phyloP scores from a whole-genome alignment of 257 asterid genomes.

The Solanum infundibuliforme region DNA sequence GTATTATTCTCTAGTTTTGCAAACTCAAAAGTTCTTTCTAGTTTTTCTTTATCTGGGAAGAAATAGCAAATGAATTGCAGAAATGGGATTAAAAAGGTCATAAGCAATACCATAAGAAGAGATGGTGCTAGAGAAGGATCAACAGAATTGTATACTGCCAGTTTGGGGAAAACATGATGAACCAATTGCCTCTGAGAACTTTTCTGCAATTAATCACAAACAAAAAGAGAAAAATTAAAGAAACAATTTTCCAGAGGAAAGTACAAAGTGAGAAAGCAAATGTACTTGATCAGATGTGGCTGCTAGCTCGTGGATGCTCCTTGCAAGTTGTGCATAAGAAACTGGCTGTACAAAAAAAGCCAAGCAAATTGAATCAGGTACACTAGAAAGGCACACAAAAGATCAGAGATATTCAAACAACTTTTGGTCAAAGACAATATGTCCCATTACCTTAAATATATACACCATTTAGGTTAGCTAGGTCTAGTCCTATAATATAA shows the following conservation, averaged over 20 bases:
- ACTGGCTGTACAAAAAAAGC: constrained; percentile 54
- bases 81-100: not conserved
- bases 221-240: constrained; percentile 5
- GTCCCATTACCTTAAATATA: not conserved
- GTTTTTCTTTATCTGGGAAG: not conserved
- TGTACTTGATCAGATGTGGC: constrained; percentile 94
- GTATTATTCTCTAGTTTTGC: not conserved
- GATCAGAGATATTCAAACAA: not conserved
- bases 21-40: not conserved
- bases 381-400: not conserved
- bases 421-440: not conserved
- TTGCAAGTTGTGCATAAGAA: constrained; percentile 97
- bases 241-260: not conserved
- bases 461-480: not conserved
- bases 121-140: constrained; percentile 99
- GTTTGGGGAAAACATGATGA: constrained; percentile 93
- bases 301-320: constrained; percentile 98
- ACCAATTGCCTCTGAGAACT: constrained; percentile 92
- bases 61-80: not conserved
- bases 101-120: constrained; percentile 70
- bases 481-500: not conserved
- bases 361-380: constrained; percentile 8
- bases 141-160: constrained; percentile 98
- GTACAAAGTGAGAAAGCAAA: not conserved
- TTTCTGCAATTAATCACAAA: constrained; percentile 47